A percentile compares a stretch with the other conserved stretches of the same genome.
Evolutionary conservation across 78 protist genomes (phyloP).

Genomic region (Speleostelium caveatum): DNA sequence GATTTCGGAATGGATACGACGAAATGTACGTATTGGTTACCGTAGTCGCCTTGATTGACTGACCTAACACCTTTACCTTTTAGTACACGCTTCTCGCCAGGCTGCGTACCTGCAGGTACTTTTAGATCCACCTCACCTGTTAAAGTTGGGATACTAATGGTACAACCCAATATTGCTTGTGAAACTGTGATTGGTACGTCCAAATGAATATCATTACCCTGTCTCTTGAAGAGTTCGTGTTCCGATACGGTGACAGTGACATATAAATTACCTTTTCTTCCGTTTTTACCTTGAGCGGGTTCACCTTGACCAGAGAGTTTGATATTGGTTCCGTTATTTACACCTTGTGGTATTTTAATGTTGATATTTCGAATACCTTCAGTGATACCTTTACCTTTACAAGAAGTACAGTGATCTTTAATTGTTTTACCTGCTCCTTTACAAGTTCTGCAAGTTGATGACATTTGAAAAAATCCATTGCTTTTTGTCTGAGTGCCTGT

Average conservation of each 20-base stretch:
- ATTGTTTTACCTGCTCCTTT: constrained; percentile 81
- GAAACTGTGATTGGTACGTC: constrained; percentile 82
- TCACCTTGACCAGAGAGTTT: constrained; percentile 84
- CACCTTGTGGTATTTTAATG: constrained; percentile 78
- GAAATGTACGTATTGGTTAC: constrained; percentile 87
- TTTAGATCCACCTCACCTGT: constrained; percentile 75
- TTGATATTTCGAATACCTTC: constrained; percentile 38
- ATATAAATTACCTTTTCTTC: constrained; percentile 78
- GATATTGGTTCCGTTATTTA: constrained; percentile 82
- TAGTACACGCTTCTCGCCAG: constrained; percentile 83
- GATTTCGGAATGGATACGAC: constrained; percentile 84
- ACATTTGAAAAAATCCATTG: constrained; percentile 72
- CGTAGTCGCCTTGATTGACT: constrained; percentile 1
- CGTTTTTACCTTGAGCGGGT: constrained; percentile 49
- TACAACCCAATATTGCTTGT: constrained; percentile 87
- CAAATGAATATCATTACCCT: constrained; percentile 87
- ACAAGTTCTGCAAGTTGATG: constrained; percentile 77
- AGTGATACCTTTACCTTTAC: constrained; percentile 68
- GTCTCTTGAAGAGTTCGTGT: constrained; percentile 78
- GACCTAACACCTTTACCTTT: constrained; percentile 79
- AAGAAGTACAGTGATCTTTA: constrained; percentile 54
- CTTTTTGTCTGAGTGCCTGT: constrained; percentile 28
- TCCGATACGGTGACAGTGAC: constrained; percentile 72
- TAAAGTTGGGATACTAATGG: constrained; percentile 81
- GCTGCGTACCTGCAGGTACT: constrained; percentile 89